Base-by-base conservation (phyloP, 2,329 filamentous ascomycete species). In the Xenoacremonium recifei region DNA sequence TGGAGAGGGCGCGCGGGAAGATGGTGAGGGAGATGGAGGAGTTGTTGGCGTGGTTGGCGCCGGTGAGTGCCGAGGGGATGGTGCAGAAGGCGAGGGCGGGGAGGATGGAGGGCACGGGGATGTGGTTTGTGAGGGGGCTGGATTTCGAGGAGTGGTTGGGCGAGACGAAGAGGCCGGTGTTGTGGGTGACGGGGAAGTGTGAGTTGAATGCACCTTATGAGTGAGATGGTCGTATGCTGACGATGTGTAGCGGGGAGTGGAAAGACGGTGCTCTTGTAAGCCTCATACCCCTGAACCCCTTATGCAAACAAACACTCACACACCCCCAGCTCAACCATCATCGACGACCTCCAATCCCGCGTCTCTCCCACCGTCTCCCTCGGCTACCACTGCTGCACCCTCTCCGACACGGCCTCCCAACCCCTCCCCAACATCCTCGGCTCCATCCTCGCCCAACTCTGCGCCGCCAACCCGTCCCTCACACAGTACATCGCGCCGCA, bases 251-350 rank as follows among this genome's bases (percentile, higher is more conserved):
- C 59, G 29, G 59, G 58, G 11, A 55, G 57, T 2, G 55, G 58
- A 5, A 62, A 62, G 38, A 61, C 59, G 3, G 51, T 54, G 4
- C 44, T 61, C 2, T 61, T 58, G 54, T 54, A 45, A 43, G 45
- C 10, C 5, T 18, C 21, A 20, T 11, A 30, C 13, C 6, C 12
- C 10, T 12, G 12, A 7, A 13, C 11, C 12, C n/a, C n/a, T 29
- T 11, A 19, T n/a, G 5, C 5, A 13, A 27, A 44, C 11, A 10
- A 13, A 12, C 23, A 16, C 31, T 21, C 16, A n/a, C 19, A 16
- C 5, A 20, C 29, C 19, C 31, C 16, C 11, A 58, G 55, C 33
- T 58, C 55, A 3, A 50, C 47, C 20, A 48, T 58, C 6, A 49
- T 54, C 11, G 49, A 56, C 3, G 34, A 54, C 29, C 37, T 55